Conservation (phyloP, 805 yeast genomes). For the Yarrowia bubula region DNA sequence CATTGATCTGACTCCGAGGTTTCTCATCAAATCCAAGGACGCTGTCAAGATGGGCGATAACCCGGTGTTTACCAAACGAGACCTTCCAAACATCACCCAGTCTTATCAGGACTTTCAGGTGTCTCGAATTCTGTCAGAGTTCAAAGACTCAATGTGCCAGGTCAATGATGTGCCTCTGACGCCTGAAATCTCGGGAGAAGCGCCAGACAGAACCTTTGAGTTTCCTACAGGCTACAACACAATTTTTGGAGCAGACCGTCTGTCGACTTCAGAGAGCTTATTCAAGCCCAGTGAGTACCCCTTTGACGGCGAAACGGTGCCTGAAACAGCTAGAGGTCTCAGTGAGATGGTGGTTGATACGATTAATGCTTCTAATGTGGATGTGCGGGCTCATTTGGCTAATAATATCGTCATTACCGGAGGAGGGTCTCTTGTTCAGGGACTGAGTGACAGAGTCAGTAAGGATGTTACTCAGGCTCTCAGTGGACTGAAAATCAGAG, state of each 20-base stretch:
- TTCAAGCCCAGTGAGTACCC: conserved; percentile 55
- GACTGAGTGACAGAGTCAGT: conserved; percentile 72
- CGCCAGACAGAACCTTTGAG: conserved; percentile 49
- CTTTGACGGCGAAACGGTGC: conserved; percentile 31
- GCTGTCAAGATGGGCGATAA: conserved; percentile 38
- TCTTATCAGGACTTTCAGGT: conserved; percentile 58
- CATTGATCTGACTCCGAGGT: conserved; percentile 47
- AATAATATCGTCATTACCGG: conserved; percentile 88
- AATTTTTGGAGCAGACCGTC: conserved; percentile 60
- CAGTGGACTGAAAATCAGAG: conserved; percentile 82
- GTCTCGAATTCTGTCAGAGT: conserved; percentile 48
- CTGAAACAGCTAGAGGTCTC: conserved; percentile 41
- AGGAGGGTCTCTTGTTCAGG: conserved; percentile 76
- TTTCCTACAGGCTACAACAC: conserved; percentile 61
- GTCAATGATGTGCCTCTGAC: conserved; percentile 46
- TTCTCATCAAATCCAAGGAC: conserved; percentile 50
- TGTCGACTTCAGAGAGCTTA: conserved; percentile 65
- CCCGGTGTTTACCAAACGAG: conserved; percentile 39
- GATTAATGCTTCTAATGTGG: conserved; percentile 61
- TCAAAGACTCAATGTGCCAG: conserved; percentile 45
- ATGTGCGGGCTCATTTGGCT: conserved; percentile 82
- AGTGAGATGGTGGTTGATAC: conserved; percentile 60
- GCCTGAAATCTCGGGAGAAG: conserved; percentile 35
- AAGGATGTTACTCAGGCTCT: conserved; percentile 64
- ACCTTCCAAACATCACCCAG: conserved; percentile 42